Conservation (phyloP, 306 rosid genomes). For the Macrotyloma uniflorum region DNA sequence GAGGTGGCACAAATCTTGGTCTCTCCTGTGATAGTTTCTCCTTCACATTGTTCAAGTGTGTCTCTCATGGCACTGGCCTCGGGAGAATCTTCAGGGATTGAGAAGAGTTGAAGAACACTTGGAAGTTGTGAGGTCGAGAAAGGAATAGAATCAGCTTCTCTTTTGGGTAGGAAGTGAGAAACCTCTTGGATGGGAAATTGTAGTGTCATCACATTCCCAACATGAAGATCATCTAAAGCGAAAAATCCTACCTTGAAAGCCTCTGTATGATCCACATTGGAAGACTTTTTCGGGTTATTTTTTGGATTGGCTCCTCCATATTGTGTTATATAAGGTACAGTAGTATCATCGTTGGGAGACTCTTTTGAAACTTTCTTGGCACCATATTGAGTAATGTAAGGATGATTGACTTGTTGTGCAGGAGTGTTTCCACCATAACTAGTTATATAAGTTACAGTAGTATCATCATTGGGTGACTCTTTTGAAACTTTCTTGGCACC, state of each 20-base stretch:
- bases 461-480: background rate
- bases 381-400: background rate
- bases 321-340: background rate
- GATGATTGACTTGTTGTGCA: too few relatives aligned
- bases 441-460: background rate
- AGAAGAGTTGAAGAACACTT: constrained; percentile 59
- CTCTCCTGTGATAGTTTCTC: constrained; percentile 48
- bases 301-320: background rate
- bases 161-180: constrained; percentile 45
- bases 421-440: background rate
- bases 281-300: background rate
- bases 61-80: constrained; percentile 44
- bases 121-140: constrained; percentile 53
- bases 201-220: constrained; percentile 58
- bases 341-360: background rate
- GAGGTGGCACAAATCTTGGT: constrained; percentile 61
- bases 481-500: background rate
- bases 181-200: constrained; percentile 50
- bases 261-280: constrained; percentile 39
- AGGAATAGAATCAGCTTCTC: constrained; percentile 61
- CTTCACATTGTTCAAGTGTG: constrained; percentile 52
- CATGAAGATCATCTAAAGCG: constrained; percentile 45
- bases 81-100: constrained; percentile 48
- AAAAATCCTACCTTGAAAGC: constrained; percentile 64
- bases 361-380: too few relatives aligned